Conservation (phyloP, 1,139 yeast species). For the Spencermartinsiella ligniputridi region DNA sequence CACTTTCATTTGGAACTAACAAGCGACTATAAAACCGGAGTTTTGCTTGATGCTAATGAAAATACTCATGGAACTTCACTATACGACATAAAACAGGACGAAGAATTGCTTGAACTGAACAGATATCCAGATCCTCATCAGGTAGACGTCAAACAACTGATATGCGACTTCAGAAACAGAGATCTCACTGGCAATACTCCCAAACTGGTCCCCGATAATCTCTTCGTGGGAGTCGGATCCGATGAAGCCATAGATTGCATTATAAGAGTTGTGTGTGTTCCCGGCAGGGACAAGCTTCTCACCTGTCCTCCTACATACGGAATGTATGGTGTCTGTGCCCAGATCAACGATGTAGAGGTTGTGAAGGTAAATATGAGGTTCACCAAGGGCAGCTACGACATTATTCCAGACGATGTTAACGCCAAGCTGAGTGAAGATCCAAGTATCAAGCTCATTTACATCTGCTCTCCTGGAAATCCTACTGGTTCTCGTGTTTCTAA, state of each 20-base stretch:
- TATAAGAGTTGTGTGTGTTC: slow-evolving; percentile 78
- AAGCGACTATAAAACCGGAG: slow-evolving; percentile 72
- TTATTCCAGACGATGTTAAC: slow-evolving; percentile 55
- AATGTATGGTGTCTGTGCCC: slow-evolving; percentile 90
- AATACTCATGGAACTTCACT: slow-evolving; percentile 90
- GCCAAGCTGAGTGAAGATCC: slow-evolving; percentile 53
- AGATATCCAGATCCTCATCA: slow-evolving; percentile 98
- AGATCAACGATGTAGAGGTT: slow-evolving; percentile 77
- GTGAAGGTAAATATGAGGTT: slow-evolving; percentile 65
- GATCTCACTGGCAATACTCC: slow-evolving; percentile 27
- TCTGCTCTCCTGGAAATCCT: slow-evolving; percentile 99
- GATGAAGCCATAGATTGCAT: slow-evolving; percentile 93
- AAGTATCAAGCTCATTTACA: slow-evolving; percentile 64
- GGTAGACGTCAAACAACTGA: slow-evolving; percentile 62
- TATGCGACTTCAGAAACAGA: slow-evolving; percentile 65
- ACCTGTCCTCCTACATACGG: slow-evolving; percentile 97
- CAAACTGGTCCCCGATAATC: slow-evolving; percentile 55
- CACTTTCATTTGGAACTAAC: slow-evolving; percentile 14
- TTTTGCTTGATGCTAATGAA: slow-evolving; percentile 91
- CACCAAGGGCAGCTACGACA: slow-evolving; percentile 50
- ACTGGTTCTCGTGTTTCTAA: slow-evolving; percentile 65
- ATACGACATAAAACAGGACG: slow-evolving; percentile 35
- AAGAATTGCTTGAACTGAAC: slow-evolving; percentile 51
- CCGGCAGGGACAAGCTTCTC: slow-evolving; percentile 75
- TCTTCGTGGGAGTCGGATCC: slow-evolving; percentile 94